Evolutionary conservation across 139 green algal species (phyloP), one percentile per base, ranked within the genome.

Genomic region (Chlorella sp.): DNA sequence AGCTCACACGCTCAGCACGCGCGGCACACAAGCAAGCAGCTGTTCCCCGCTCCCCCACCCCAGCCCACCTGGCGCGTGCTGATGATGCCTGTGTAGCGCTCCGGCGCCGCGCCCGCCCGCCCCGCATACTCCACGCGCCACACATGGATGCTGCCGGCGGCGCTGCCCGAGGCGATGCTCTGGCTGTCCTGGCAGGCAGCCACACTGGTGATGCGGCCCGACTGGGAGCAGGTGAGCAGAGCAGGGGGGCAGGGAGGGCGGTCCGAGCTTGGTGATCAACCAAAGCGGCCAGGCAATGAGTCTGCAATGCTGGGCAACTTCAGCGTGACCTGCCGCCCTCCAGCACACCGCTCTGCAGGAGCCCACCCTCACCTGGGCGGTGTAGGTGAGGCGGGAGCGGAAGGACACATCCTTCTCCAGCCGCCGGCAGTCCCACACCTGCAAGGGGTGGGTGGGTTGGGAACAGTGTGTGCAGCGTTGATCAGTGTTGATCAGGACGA

Each of bases 391-490:
- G 17, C 92, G 91, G 38, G 85, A 94, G 65, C 88, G 89, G 85
- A 99, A 99, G 51, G 91, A 95, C 20, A 98, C 89, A 80, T 98
- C 97, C 3, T 89, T 85, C 86, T 99, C 97, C 67, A 99, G 82
- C 21, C 94, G 90, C 0, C 93, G 88, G 36, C 92, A 91, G 90
- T 99, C 97, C 97, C 97, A 99, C 32, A 99, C 87, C 89, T 95
- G 85, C 1, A 80, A 44, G 1, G 51, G 51, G 18, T 60, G 51
- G 51, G n/a, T n/a, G n/a, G n/a, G n/a, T n/a, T n/a, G n/a, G n/a
- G n/a, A n/a, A n/a, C n/a, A n/a, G n/a, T n/a, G n/a, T n/a, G n/a
- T n/a, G n/a, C n/a, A n/a, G n/a, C n/a, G n/a, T n/a, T n/a, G n/a
- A n/a, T n/a, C n/a, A n/a, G n/a, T n/a, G n/a, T n/a, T n/a, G n/a